Evolutionary conservation across 2,329 filamentous ascomycete species (phyloP), one percentile per base, ranked within the genome.

Genomic region (Byssothecium circinans): DNA sequence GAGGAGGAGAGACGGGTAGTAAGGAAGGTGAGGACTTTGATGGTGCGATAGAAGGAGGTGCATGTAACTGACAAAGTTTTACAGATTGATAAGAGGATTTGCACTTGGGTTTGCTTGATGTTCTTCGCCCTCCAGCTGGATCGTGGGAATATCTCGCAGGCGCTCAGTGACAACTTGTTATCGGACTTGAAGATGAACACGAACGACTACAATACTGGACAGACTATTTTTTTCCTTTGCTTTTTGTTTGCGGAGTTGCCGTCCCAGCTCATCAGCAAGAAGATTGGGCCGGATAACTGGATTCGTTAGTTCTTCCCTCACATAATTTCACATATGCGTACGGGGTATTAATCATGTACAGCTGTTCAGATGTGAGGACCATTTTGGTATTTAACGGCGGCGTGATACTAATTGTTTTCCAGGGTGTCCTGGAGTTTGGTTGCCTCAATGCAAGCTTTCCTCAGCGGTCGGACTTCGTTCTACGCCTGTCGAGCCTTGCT

Each of bases 191-290:
- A 47, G 8, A 53, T 71, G 43, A 67, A 61, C 40, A 71, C 69
- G 37, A 71, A 69, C 44, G 67, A 70, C 49, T 71, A 69, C 58
- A 72, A 72, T 47, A 67, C 65, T 34, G 68, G 68, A 8, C 65
- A 74, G 41, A 74, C 72, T 0, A 74, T 88, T 8, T 95, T 95
- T 76, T 92, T 88, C 71, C 79, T 82, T 19, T 90, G 89, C 70
- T 95, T 95, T 74, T 89, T 95, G 4, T 60, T 52, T 23, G 74
- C 75, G 1, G 75, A 76, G 41, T 62, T 78, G 14, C 75, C 75
- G 0, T 75, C 74, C 0, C 75, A 77, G 37, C 67, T 78, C 6
- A 69, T 77, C 17, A 75, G 72, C 33, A 78, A 78, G 53, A 73
- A 74, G 41, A 58, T 74, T 8, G 74, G 75, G 0, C 74, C 75